Conservation (phyloP, 2,329 filamentous ascomycete genomes). For the Monosporascus sp. region DNA sequence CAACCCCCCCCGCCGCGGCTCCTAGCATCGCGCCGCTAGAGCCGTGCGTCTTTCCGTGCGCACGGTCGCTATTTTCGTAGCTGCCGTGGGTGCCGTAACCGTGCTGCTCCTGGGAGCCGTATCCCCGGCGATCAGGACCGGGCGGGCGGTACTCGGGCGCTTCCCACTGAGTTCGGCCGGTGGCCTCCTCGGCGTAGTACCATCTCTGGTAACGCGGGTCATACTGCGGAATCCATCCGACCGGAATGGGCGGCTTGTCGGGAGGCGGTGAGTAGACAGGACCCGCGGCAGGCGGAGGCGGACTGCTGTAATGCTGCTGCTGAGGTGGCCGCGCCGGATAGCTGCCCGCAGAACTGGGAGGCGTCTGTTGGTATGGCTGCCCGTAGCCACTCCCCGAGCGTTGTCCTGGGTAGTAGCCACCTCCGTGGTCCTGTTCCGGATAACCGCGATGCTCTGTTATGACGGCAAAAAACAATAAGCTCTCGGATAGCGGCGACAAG, state of each 20-base stretch:
- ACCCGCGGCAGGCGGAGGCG: constrained; percentile 15
- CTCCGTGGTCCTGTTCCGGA: constrained; percentile 18
- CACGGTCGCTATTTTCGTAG: constrained; percentile 1
- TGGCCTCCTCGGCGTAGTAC: constrained; percentile 59
- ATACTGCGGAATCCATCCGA: constrained; percentile 60
- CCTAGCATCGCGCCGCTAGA: constrained; percentile 47
- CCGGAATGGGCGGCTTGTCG: constrained; percentile 46
- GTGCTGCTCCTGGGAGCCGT: constrained; percentile 11
- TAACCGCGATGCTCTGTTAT: constrained; percentile 16
- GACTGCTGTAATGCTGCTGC: constrained; percentile 10
- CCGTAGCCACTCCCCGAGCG: too few species aligned
- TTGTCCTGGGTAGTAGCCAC: constrained; percentile 2
- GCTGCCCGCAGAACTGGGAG: constrained; percentile 6
- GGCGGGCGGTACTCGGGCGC: constrained; percentile 37
- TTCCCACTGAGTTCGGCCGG: constrained; percentile 61
- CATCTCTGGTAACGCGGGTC: constrained; percentile 57
- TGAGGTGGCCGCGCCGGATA: constrained; percentile 11
- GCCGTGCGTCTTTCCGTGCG: too few species aligned
- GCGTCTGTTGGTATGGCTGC: too few species aligned
- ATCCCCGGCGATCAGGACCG: constrained; percentile 13
- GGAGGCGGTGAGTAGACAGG: constrained; percentile 29
- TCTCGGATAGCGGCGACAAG: neutral
- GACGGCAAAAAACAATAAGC: neutral
- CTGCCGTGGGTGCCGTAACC: constrained; percentile 10
- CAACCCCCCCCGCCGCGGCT: constrained; percentile 53